phyloP scores from a whole-genome alignment of 1,139 yeast species.

The Lodderomyces oxycetoniae region DNA sequence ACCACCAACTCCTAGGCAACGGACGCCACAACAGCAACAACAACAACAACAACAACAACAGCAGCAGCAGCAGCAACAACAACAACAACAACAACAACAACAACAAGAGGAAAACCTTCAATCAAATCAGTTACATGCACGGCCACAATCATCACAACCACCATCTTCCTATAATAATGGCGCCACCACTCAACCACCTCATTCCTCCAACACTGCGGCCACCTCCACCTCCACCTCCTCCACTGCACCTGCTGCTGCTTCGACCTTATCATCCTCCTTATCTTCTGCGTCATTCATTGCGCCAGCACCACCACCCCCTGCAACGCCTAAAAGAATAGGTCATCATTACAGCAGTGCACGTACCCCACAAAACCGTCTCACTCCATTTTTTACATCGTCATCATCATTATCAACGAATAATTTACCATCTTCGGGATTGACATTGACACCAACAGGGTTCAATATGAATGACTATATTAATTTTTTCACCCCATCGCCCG shows the following conservation, averaged over 20 bases:
- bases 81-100: too few relatives aligned
- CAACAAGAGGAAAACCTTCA: too few relatives aligned
- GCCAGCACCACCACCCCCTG: constrained; percentile 40
- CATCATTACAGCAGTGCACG: constrained; percentile 12
- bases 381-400: constrained; percentile 36
- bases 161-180: too few relatives aligned
- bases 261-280: neutral
- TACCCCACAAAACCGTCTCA: constrained; percentile 43
- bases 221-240: constrained; percentile 2
- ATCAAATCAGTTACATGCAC: constrained; percentile 2
- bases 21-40: constrained; percentile 3
- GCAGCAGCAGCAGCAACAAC: constrained; percentile 4
- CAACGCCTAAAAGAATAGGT: constrained; percentile 38
- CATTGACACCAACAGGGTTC: constrained; percentile 64
- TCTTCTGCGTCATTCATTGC: constrained; percentile 21
- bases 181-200: neutral
- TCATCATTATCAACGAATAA: constrained; percentile 20
- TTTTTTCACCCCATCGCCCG: constrained; percentile 72
- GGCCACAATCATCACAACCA: neutral
- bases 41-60: constrained; percentile 21
- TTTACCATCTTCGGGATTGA: constrained; percentile 42
- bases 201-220: neutral
- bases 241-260: constrained; percentile 4
- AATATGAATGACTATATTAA: constrained; percentile 81
- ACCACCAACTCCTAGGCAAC: constrained; percentile 3